Conservation (phyloP, 2,329 filamentous ascomycete species). For the Clonostachys solani region DNA sequence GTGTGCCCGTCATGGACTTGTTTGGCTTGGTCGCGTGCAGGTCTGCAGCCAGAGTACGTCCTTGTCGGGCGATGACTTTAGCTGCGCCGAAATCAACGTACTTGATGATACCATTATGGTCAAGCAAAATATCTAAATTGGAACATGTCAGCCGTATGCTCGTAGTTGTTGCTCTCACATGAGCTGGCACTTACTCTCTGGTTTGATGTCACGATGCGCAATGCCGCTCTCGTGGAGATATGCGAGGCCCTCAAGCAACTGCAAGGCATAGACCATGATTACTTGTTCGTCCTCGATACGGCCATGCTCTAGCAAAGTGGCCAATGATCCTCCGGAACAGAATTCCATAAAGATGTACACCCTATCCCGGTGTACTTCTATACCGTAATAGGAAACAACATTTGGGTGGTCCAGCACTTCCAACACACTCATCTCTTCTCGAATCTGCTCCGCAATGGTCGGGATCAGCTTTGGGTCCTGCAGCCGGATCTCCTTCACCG, state of each 20-base stretch:
- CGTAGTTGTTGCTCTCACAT: no score
- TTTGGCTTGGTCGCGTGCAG: slow-evolving; percentile 62
- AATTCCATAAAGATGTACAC: slow-evolving; percentile 99
- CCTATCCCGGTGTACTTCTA: slow-evolving; percentile 96
- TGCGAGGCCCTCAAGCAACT: slow-evolving; percentile 87
- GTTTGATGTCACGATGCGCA: slow-evolving; percentile 96
- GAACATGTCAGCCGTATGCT: neutral
- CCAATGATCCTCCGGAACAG: slow-evolving; percentile 90
- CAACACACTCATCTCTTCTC: slow-evolving; percentile 94
- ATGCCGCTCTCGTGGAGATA: slow-evolving; percentile 92
- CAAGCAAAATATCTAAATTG: slow-evolving; percentile 76
- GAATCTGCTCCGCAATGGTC: slow-evolving; percentile 87
- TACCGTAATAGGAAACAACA: slow-evolving; percentile 95
- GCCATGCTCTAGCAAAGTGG: slow-evolving; percentile 86
- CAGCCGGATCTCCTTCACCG: slow-evolving; percentile 95
- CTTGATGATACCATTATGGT: slow-evolving; percentile 98
- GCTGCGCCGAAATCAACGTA: slow-evolving; percentile 98
- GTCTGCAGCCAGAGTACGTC: slow-evolving; percentile 71
- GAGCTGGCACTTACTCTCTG: slow-evolving; percentile 68
- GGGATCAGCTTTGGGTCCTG: slow-evolving; percentile 97
- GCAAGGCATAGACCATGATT: slow-evolving; percentile 92
- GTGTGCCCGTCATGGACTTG: slow-evolving; percentile 93
- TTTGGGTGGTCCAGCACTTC: slow-evolving; percentile 97
- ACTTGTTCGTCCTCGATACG: slow-evolving; percentile 97
- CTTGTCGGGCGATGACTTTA: slow-evolving; percentile 92